Conservation (phyloP, 2,329 filamentous ascomycete genomes). For the Capronia epimyces region DNA sequence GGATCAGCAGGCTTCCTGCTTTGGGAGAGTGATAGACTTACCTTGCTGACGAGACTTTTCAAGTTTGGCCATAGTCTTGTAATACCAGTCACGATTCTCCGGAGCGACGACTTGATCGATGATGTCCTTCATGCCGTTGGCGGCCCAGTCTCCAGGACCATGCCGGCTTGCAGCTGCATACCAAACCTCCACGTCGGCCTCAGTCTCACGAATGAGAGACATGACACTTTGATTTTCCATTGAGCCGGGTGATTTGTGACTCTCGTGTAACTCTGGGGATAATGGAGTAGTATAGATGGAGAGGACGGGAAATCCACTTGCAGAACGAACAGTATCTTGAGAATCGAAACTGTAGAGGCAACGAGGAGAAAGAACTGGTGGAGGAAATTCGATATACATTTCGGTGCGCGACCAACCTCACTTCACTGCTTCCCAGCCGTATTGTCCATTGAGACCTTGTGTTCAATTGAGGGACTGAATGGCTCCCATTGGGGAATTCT, state of each 20-base stretch:
- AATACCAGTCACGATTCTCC: constrained; percentile 4
- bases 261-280: not conserved
- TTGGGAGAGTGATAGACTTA: not conserved
- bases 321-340: not conserved
- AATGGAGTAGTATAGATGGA: not conserved
- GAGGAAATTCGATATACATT: not conserved
- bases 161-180: not conserved
- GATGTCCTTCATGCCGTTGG: not conserved
- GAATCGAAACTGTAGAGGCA: not conserved
- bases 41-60: not conserved
- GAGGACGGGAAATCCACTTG: not conserved
- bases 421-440: not conserved
- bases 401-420: not conserved
- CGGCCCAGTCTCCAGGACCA: not conserved
- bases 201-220: constrained; percentile 1
- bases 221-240: not conserved
- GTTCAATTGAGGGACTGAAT: not conserved
- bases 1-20: not conserved
- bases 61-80: not conserved
- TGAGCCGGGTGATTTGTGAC: not conserved
- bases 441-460: constrained; percentile 8
- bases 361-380: not conserved
- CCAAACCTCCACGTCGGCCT: not conserved
- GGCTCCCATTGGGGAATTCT: constrained; percentile 5
- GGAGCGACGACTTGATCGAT: constrained; percentile 1